These are phyloP conservation scores for Verticillium zaregamsianum DNA, from an alignment of 2,329 filamentous ascomycete species.

Conservation along the genomic window DNA sequence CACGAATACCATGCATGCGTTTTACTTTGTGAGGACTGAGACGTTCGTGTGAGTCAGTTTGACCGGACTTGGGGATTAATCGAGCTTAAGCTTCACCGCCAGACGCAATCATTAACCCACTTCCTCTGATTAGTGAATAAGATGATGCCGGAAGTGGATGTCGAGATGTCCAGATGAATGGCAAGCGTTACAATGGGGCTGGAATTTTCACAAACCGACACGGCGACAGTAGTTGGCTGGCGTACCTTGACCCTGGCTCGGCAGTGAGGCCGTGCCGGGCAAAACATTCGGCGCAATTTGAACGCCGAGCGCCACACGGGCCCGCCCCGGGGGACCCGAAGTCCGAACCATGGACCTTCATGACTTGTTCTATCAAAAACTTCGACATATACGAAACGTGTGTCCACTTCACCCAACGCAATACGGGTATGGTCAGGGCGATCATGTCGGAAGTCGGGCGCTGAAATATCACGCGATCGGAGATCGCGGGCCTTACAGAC, in stretches of 20 bases:
- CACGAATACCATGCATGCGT: background rate
- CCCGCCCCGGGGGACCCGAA: background rate
- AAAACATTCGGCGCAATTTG: background rate
- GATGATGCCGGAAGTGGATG: too few species aligned
- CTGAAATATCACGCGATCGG: background rate
- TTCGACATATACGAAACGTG: background rate
- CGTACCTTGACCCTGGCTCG: background rate
- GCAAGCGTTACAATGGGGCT: background rate
- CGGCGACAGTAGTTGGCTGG: background rate
- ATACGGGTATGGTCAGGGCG: background rate
- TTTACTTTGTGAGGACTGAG: background rate
- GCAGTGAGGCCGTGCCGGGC: background rate
- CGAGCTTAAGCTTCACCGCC: background rate
- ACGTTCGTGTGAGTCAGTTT: background rate
- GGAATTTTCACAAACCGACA: too few species aligned
- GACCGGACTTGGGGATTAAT: background rate
- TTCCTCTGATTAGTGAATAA: background rate
- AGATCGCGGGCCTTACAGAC: background rate
- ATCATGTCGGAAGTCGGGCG: background rate
- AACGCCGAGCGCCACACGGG: background rate
- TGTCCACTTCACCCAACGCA: background rate
- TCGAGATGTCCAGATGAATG: background rate
- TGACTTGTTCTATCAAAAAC: background rate
- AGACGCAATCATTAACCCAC: too few species aligned
- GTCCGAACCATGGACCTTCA: background rate